A percentile compares a stretch with the other conserved stretches of the same genome.
phyloP scores from a whole-genome alignment of 352 stramenopile species.

The Globisporangium cederbergense region DNA sequence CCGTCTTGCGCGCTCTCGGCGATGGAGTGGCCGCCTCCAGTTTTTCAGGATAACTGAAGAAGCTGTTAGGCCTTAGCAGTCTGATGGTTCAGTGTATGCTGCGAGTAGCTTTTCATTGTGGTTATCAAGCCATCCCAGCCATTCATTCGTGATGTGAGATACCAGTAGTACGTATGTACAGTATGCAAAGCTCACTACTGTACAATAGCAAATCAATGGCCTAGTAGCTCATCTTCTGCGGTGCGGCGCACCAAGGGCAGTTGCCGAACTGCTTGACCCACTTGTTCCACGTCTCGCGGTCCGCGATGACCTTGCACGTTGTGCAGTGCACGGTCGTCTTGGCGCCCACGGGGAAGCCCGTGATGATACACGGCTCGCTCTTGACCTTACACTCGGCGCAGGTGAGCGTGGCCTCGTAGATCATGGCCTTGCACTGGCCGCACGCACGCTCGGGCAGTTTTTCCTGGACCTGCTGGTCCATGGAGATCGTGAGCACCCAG shows the following conservation, averaged over 20 bases:
- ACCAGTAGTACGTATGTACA: not conserved
- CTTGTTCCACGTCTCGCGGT: slow-evolving; percentile 88
- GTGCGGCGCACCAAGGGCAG: slow-evolving; percentile 75
- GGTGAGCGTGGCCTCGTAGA: slow-evolving; percentile 86
- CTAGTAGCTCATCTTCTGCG: slow-evolving; percentile 86
- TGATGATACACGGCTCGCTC: slow-evolving; percentile 88
- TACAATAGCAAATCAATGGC: not conserved
- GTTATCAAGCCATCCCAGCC: not conserved
- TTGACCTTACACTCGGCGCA: slow-evolving; percentile 75
- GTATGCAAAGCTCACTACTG: not conserved
- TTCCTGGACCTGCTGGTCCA: slow-evolving; percentile 93
- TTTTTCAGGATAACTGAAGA: not conserved
- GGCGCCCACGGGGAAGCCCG: slow-evolving; percentile 84
- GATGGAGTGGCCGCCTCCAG: slow-evolving; percentile 5
- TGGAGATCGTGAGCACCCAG: slow-evolving; percentile 94
- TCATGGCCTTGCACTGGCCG: slow-evolving; percentile 66
- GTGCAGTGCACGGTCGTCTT: slow-evolving; percentile 88
- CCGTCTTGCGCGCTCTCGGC: slow-evolving; percentile 23
- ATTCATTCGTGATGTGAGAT: not conserved
- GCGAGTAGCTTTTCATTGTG: not conserved
- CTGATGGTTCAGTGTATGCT: not conserved
- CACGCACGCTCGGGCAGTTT: slow-evolving; percentile 79
- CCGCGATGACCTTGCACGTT: slow-evolving; percentile 84
- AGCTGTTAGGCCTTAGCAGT: not conserved
- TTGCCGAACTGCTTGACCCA: slow-evolving; percentile 86